A percentile compares a stretch with the other conserved stretches of the same genome.
Conservation (phyloP, 306 rosid genomes). For the Quercus variabilis region DNA sequence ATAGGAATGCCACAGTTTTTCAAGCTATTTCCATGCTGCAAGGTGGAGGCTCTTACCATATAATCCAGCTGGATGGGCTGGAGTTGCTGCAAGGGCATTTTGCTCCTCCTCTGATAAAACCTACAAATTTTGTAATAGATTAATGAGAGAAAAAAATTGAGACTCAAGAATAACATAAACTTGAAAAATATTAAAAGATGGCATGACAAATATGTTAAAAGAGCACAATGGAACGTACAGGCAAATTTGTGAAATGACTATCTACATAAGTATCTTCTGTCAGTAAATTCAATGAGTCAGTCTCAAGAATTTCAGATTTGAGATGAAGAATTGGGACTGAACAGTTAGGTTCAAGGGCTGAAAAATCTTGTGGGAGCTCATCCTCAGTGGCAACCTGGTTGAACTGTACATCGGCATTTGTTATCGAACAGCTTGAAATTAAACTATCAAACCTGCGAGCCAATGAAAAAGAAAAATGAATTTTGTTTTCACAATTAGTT, state of each 20-base stretch:
- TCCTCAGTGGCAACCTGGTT: constrained; percentile 39
- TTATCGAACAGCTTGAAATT: constrained; percentile 63
- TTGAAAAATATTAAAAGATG: neutral
- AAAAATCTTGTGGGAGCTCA: constrained; percentile 42
- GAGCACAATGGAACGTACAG: constrained; percentile 45
- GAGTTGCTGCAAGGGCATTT: constrained; percentile 84
- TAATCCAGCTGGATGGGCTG: constrained; percentile 90
- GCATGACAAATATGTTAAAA: neutral
- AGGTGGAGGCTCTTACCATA: constrained; percentile 52
- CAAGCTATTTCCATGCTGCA: constrained; percentile 4
- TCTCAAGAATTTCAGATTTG: constrained; percentile 55
- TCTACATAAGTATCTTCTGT: constrained; percentile 63
- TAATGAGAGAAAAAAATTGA: constrained; percentile 22
- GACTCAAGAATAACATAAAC: neutral
- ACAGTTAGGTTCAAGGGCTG: constrained; percentile 48
- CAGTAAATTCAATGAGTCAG: constrained; percentile 61
- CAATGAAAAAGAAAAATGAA: constrained; percentile 1
- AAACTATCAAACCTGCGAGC: constrained; percentile 48
- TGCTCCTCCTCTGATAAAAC: constrained; percentile 85
- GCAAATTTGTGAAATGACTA: constrained; percentile 71
- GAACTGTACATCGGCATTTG: constrained; percentile 58
- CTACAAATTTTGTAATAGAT: constrained; percentile 35
- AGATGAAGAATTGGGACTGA: constrained; percentile 55
- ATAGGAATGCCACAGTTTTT: neutral
- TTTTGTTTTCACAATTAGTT: neutral